Base-by-base conservation (phyloP, 352 stramenopile species). In the Globisporangium lucens region DNA sequence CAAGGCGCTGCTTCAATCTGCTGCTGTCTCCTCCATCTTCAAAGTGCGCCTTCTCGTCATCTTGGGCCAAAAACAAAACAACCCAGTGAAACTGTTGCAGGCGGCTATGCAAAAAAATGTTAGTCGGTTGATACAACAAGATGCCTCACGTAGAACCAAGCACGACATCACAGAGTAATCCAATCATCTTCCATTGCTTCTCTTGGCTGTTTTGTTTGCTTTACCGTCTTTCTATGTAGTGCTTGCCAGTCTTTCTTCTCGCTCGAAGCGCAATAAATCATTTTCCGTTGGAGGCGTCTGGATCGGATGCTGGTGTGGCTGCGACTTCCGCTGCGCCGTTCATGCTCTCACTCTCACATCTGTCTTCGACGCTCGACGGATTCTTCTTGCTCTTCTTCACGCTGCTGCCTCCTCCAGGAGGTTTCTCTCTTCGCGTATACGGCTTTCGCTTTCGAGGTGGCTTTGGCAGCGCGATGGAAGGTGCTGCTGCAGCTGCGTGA, bases 371-470 rank as follows among this genome's bases (percentile, higher is more conserved):
- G 47, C n/a, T 38, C n/a, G 67, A 49, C 24, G 46, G 6, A 30
- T 30, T 68, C 38, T 70, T 79, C 66, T 89, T 93, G 38, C 55
- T 65, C 43, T 84, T 89, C 76, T 93, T 90, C 12, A 67, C 60
- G 15, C 66, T 72, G 55, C 72, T 76, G 5, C 22, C 38, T 41
- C 61, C 49, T 58, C 73, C 68, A 30, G 70, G 30, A 3, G 59
- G 65, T 61, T 90, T 91, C 30, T 92, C 83, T 68, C 80, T 89
- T 56, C 83, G 82, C 29, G 75, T 78, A 65, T 90, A 89, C 0
- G 73, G 24, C 61, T 94, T 93, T 10, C 86, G 82, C 65, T 94
- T 94, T 0, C 84, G 83, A 13, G 77, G 75, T 5, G 74, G 57
- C 63, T 91, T 87, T 1, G 67, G 53, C 2, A 20, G 58, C 10